phyloP scores from a whole-genome alignment of 352 stramenopile species.

The Globisporangium camurandrum region DNA sequence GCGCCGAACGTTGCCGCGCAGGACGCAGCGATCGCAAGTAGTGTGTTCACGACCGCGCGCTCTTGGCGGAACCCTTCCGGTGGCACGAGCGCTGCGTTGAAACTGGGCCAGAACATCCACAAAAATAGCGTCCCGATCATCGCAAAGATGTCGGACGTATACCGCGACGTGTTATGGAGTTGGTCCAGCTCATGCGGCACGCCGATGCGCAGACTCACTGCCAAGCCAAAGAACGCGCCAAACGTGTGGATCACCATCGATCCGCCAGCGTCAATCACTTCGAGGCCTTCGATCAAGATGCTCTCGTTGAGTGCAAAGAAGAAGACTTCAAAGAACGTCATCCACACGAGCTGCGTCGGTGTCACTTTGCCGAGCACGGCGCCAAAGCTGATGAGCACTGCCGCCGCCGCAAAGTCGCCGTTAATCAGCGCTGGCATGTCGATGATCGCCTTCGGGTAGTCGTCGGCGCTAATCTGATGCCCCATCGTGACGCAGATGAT shows the following conservation, averaged over 20 bases:
- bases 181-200: slow-evolving; percentile 27
- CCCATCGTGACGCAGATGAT: slow-evolving; percentile 58
- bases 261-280: slow-evolving; percentile 67
- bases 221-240: slow-evolving; percentile 75
- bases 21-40: slow-evolving; percentile 59
- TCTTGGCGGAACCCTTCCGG: slow-evolving; percentile 55
- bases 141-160: slow-evolving; percentile 65
- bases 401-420: slow-evolving; percentile 70
- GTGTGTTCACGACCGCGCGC: slow-evolving; percentile 65
- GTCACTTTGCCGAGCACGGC: slow-evolving; percentile 71
- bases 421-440: slow-evolving; percentile 64
- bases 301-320: slow-evolving; percentile 80
- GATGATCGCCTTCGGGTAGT: slow-evolving; percentile 43
- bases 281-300: slow-evolving; percentile 41
- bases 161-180: slow-evolving; percentile 52
- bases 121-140: slow-evolving; percentile 84
- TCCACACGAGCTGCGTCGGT: slow-evolving; percentile 68
- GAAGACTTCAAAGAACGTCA: slow-evolving; percentile 68
- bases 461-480: slow-evolving; percentile 39
- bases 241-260: slow-evolving; percentile 86
- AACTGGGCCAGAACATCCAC: slow-evolving; percentile 87
- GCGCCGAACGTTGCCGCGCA: slow-evolving; percentile 52
- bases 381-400: slow-evolving; percentile 76
- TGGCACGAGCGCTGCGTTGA: slow-evolving; percentile 67
- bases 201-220: slow-evolving; percentile 49